Evolutionary conservation across 768 basidiomycete species (phyloP).

Genomic region (Artomyces pyxidatus): DNA sequence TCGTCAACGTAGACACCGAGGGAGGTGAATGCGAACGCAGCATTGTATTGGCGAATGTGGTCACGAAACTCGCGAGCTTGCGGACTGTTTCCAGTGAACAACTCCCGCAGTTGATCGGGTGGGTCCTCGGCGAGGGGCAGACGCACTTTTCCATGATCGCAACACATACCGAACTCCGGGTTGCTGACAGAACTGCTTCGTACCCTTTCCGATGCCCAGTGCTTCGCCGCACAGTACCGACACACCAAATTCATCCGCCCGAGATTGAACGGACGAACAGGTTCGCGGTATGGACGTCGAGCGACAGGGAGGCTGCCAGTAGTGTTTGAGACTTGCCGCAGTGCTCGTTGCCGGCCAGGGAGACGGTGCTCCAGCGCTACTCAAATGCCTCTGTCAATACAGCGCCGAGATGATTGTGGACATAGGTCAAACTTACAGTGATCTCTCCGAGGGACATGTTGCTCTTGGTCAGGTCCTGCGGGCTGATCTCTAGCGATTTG

Average conservation of each 20-base stretch:
- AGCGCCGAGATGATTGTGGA: too few species aligned
- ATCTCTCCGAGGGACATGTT: too few species aligned
- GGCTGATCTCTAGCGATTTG: too few species aligned
- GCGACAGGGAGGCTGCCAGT: background rate
- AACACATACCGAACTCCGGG: constrained; percentile 31
- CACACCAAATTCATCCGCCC: background rate
- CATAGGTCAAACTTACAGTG: too few species aligned
- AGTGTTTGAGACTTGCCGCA: too few species aligned
- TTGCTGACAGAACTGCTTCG: too few species aligned
- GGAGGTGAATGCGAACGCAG: constrained; percentile 33
- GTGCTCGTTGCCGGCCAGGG: too few species aligned
- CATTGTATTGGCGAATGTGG: constrained; percentile 35
- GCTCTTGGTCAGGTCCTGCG: too few species aligned
- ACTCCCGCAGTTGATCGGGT: constrained; percentile 13
- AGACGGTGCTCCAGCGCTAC: too few species aligned
- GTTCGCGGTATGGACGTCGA: background rate
- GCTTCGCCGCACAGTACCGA: background rate
- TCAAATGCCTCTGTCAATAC: too few species aligned
- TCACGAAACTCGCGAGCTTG: constrained; percentile 22
- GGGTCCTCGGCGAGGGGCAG: constrained; percentile 21
- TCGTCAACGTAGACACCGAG: constrained; percentile 24
- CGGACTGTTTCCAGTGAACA: constrained; percentile 15
- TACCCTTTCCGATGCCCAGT: background rate
- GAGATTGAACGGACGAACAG: background rate
- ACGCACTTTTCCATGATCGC: constrained; percentile 26